These are phyloP conservation scores for Trebouxia sp. DNA, from an alignment of 139 green algal species.

Conservation along the genomic window DNA sequence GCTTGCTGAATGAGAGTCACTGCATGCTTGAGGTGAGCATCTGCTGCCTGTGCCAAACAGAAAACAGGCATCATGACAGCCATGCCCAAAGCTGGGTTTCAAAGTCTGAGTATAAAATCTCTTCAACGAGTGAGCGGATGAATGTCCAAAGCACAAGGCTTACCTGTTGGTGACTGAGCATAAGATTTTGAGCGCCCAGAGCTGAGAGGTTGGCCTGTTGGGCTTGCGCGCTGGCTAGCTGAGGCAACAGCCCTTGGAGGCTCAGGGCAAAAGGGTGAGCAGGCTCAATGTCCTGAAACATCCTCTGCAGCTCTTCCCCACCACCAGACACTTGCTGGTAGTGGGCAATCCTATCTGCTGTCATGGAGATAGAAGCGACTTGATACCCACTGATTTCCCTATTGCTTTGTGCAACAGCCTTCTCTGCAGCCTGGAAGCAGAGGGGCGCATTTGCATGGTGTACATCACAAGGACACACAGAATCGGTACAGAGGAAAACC, in stretches of 20 bases:
- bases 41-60: too few species aligned
- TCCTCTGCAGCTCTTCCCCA: not conserved
- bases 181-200: not conserved
- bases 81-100: not conserved
- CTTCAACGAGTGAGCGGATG: not conserved
- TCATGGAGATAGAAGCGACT: conserved; percentile 33
- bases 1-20: too few species aligned
- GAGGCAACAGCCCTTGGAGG: conserved; percentile 2
- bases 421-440: conserved; percentile 30
- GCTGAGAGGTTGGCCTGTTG: not conserved
- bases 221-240: not conserved
- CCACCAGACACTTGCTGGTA: conserved; percentile 23
- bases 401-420: conserved; percentile 37
- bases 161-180: conserved; percentile 2
- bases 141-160: not conserved
- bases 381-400: conserved; percentile 37
- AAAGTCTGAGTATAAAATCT: not conserved
- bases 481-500: too few species aligned
- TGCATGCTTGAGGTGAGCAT: too few species aligned
- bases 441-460: not conserved
- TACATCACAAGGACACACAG: too few species aligned
- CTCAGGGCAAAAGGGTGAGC: conserved; percentile 13
- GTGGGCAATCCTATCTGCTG: conserved; percentile 27
- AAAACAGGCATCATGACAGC: too few species aligned
- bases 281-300: conserved; percentile 22